A percentile compares a stretch with the other conserved stretches of the same genome.
phyloP scores from a whole-genome alignment of 2,329 filamentous ascomycete species.

The Claviceps fusiformis region DNA sequence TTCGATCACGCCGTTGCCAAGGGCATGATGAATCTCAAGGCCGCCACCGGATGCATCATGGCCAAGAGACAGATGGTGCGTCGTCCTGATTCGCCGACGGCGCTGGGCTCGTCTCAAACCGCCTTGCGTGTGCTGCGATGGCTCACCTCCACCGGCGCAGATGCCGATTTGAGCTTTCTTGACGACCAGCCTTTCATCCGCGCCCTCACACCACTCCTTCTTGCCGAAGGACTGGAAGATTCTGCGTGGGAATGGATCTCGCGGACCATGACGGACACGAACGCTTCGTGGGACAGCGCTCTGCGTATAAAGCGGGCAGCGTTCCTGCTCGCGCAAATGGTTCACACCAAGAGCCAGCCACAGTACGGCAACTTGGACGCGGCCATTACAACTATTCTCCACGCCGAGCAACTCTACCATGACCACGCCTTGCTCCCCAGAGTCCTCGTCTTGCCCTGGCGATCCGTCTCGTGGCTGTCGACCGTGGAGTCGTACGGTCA shows the following conservation, averaged over 20 bases:
- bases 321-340: conserved; percentile 24
- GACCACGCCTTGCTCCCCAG: conserved; percentile 20
- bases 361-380: conserved; percentile 31
- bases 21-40: conserved; percentile 40
- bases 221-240: conserved; percentile 37
- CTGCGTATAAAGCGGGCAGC: conserved; percentile 17
- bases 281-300: conserved; percentile 9
- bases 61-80: conserved; percentile 30
- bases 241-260: conserved; percentile 40
- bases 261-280: conserved; percentile 21
- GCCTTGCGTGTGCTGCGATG: conserved; percentile 37
- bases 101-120: conserved; percentile 29
- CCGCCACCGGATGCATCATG: conserved; percentile 40
- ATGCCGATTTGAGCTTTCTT: conserved; percentile 33
- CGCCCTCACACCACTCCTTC: conserved; percentile 33
- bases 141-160: conserved; percentile 37
- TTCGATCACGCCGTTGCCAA: conserved; percentile 42
- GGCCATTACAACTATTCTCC: conserved; percentile 34
- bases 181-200: conserved; percentile 23
- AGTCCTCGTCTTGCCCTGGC: conserved; percentile 31
- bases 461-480: conserved; percentile 34
- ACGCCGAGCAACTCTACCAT: conserved; percentile 30
- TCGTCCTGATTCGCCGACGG: conserved; percentile 10
- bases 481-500: conserved; percentile 36
- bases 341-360: conserved; percentile 27